A percentile compares a stretch with the other conserved stretches of the same genome.
These are phyloP conservation scores for Phytopythium vexans DNA, from an alignment of 352 stramenopile genomes.

Conservation along the genomic window DNA sequence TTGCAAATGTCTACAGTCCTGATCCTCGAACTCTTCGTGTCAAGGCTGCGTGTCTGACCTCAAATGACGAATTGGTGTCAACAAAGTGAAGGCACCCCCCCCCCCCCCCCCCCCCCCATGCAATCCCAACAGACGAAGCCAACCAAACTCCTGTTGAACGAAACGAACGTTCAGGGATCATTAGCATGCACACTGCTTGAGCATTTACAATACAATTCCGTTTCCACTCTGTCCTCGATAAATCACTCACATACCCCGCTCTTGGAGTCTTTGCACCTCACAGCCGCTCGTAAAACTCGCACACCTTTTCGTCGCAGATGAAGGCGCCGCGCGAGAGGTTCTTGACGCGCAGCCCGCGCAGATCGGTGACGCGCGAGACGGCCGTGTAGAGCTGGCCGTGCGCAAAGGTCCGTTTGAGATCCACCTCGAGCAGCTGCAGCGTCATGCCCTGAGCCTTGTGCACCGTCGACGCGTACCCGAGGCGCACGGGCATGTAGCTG, in stretches of 20 bases:
- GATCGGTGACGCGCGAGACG: constrained; percentile 8
- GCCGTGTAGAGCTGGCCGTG: constrained; percentile 11
- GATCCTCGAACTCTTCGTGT: no score
- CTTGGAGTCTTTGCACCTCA: neutral
- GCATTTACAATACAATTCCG: no score
- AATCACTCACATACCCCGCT: neutral
- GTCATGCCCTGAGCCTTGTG: constrained; percentile 11
- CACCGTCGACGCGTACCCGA: constrained; percentile 10
- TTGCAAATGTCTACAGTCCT: no score
- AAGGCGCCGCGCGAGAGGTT: constrained; percentile 4
- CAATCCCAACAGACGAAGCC: no score
- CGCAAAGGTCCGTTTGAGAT: constrained; percentile 6
- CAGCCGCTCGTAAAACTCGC: constrained; percentile 4
- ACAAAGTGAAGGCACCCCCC: no score
- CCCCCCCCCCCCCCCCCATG: no score
- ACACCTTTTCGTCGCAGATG: constrained; percentile 6
- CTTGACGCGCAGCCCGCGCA: constrained; percentile 9
- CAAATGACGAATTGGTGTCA: no score
- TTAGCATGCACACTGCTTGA: no score
- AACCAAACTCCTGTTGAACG: no score
- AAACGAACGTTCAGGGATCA: no score
- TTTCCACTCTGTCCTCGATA: no score
- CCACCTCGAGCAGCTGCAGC: constrained; percentile 8
- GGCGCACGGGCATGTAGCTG: constrained; percentile 9
- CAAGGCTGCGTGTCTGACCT: no score